Base-by-base conservation (phyloP, 352 stramenopile genomes). In the Phytophthora palmivora region DNA sequence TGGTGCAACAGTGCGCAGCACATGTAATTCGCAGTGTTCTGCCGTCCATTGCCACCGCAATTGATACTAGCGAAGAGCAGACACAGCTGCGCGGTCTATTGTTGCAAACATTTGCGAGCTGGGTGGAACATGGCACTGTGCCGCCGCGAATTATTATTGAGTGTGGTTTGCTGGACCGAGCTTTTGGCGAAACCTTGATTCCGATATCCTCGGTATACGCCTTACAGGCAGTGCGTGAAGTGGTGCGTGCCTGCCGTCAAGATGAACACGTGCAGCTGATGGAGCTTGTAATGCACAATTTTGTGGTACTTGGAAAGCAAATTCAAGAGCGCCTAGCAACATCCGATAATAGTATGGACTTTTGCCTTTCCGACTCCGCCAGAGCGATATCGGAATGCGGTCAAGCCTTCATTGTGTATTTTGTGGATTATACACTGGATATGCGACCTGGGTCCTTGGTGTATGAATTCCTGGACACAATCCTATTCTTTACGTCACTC, bases 201-300 rank as follows among this genome's bases (percentile, higher is more conserved):
- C 73, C 77, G 4, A 30, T 44, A 9, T 82, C 58, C 26, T 78
- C 75, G 1, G 64, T 84, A 4, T 70, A 82, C 19, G 82, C 83
- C 2, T 67, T 94, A 53, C 59, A 85, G 15, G 72, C 78, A 21
- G 79, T 94, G 11, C 78, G 77, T n/a, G 85, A 91, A 66, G 72
- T 90, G 18, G 84, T 94, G n/a, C 67, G 73, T 10, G 68, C 70
- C 21, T 91, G 81, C 51, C 73, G 72, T 9, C 81, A 76, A 26
- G 72, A 83, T 16, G 74, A 74, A 7, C 74, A 84, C 46, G 79
- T 91, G 24, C 80, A 85, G 33, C 59, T 94, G 22, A 91, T 94
- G 82, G 79, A 92, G 24, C 55, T 89, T 19, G 76, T 92, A 10
- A 91, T 92, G 85, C 76, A 79, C 18, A 76, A 92, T 56, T 94